Percentiles rank a stretch among this genome's conserved stretches.
These are phyloP conservation scores for Fusarium sp. DNA, from an alignment of 2,329 filamentous ascomycete species.

Conservation along the genomic window DNA sequence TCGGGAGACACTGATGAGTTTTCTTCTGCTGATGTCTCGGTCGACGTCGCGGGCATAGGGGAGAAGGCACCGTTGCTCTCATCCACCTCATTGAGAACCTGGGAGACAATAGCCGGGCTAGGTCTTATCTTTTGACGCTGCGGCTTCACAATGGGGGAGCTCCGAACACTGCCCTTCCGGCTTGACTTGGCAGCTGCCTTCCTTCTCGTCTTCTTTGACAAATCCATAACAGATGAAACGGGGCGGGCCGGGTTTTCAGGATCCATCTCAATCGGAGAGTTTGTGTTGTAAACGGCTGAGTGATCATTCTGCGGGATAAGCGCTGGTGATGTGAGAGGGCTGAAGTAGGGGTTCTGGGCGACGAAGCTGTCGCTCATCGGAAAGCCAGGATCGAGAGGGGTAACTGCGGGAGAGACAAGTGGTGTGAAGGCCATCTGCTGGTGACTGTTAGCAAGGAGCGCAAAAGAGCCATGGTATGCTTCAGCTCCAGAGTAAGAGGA, in stretches of 20 bases:
- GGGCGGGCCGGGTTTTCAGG: constrained; percentile 57
- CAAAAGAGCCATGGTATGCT: neutral
- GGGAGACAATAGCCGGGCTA: constrained; percentile 68
- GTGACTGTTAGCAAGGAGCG: constrained; percentile 31
- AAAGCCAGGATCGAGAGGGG: constrained; percentile 80
- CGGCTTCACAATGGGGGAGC: constrained; percentile 80
- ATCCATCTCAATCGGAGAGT: constrained; percentile 70
- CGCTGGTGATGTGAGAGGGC: constrained; percentile 84
- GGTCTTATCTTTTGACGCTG: constrained; percentile 65
- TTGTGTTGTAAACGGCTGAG: constrained; percentile 47
- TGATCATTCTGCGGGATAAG: constrained; percentile 67
- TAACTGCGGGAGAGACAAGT: constrained; percentile 85
- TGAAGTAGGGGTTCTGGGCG: constrained; percentile 80
- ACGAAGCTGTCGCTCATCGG: constrained; percentile 66
- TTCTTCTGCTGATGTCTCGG: constrained; percentile 69
- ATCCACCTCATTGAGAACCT: constrained; percentile 66
- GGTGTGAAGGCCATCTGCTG: constrained; percentile 80
- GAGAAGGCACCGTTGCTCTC: constrained; percentile 55
- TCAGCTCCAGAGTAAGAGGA: neutral
- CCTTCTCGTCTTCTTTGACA: constrained; percentile 65
- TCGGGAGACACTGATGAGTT: constrained; percentile 75
- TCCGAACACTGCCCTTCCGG: constrained; percentile 67
- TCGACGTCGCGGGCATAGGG: constrained; percentile 54
- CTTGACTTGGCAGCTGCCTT: constrained; percentile 65
- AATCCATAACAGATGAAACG: constrained; percentile 56